Evolutionary conservation across 495 filamentous ascomycete species (phyloP).

Genomic region (Durotheca rogersii): DNA sequence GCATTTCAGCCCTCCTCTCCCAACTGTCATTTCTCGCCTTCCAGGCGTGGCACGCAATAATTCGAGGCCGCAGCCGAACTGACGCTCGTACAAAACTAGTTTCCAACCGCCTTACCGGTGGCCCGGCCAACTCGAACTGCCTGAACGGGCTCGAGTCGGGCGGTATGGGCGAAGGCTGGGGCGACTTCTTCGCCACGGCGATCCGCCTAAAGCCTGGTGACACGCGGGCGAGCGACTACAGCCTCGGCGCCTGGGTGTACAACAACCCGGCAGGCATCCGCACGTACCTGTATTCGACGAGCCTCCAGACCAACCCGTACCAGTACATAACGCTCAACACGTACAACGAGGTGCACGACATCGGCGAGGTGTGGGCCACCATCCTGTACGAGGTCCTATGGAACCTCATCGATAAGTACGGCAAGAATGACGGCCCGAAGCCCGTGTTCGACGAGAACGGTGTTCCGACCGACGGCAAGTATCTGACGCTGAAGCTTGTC

Average conservation of each 20-base stretch:
- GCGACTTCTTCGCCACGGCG: slow-evolving; percentile 54
- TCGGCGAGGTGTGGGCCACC: slow-evolving; percentile 55
- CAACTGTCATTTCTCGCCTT: too few relatives aligned
- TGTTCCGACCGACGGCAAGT: slow-evolving; percentile 53
- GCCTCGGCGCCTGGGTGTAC: slow-evolving; percentile 48
- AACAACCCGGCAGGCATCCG: slow-evolving; percentile 47
- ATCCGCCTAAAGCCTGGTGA: slow-evolving; percentile 51
- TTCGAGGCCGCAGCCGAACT: neutral
- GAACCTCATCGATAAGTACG: slow-evolving; percentile 55
- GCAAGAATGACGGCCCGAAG: slow-evolving; percentile 44
- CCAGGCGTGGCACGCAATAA: too few relatives aligned
- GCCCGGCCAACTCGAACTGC: slow-evolving; percentile 51
- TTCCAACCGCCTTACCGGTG: slow-evolving; percentile 58
- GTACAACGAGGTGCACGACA: slow-evolving; percentile 44
- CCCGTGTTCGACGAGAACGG: slow-evolving; percentile 45
- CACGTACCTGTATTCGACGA: slow-evolving; percentile 53
- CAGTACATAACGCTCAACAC: slow-evolving; percentile 46
- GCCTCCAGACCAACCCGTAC: slow-evolving; percentile 46
- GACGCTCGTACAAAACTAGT: slow-evolving; percentile 29
- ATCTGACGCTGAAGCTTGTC: slow-evolving; percentile 53
- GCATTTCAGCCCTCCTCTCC: too few relatives aligned
- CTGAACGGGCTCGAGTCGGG: slow-evolving; percentile 46
- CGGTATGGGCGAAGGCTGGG: slow-evolving; percentile 60
- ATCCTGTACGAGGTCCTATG: slow-evolving; percentile 55
- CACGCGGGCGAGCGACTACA: slow-evolving; percentile 48